Base-by-base conservation (phyloP, 2,329 filamentous ascomycete species). In the Metarhizium anisopliae region DNA sequence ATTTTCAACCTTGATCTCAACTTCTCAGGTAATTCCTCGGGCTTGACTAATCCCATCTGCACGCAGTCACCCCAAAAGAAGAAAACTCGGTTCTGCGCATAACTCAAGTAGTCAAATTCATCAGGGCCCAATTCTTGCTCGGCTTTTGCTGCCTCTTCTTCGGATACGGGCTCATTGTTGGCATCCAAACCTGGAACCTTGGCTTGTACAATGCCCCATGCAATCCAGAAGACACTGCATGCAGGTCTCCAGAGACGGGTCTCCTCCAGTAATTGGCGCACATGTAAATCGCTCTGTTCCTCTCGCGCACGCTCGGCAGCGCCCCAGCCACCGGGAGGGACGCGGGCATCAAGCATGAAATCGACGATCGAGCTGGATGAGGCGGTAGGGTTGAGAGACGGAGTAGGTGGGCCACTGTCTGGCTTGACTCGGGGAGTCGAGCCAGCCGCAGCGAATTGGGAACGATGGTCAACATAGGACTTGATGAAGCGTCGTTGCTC, bases 151-250 rank as follows among this genome's bases (percentile, higher is more conserved):
- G 64, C 64, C 32, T 64, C 66, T 35, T 69, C 68, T 10, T 62
- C 66, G 1, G 61, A 63, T 14, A 71, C 72, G 40, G 76, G 75
- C 16, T 74, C 72, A 16, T 61, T 59, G 53, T 59, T 59, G 42
- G 57, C 58, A 18, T 86, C 82, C 67, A 93, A 77, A 0, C 85
- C 89, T 0, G 89, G 85, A 1, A 95, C 79, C 68, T 94, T 92
- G 51, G 94, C 93, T 72, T 99, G 94, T 53, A 99, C 88, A 59
- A 97, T 90, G 29, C 94, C 94, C 94, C 94, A 99, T 1, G 91
- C 89, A 29, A 95, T 83, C 94, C 94, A 99, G 72, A 89, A 84
- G 2, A 90, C 90, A 40, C 87, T 91, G 72, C 94, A 95, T 43
- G 90, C 89, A 0, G 89, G 77, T 3, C 94, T 84, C 94, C 94